A percentile compares a stretch with the other conserved stretches of the same genome.
Evolutionary conservation across 768 basidiomycete species (phyloP).

Genomic region (Tylopilus cervinicoccineus): DNA sequence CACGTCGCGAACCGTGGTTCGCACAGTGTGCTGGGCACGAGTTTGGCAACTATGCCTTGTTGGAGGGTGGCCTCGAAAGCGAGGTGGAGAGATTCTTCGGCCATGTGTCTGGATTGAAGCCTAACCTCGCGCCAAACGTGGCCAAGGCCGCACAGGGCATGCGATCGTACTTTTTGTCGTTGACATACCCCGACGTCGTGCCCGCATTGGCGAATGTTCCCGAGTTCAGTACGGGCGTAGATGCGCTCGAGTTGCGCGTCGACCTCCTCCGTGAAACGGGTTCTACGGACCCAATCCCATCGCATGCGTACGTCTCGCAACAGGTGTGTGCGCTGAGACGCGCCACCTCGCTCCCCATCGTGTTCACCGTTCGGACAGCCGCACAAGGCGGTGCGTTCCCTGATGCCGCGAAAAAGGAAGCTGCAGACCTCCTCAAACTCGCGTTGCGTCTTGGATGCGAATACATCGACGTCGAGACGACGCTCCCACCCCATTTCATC

Average conservation of each 20-base stretch:
- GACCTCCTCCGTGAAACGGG: constrained; percentile 70
- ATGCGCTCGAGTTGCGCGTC: constrained; percentile 92
- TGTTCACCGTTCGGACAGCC: constrained; percentile 86
- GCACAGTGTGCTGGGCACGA: constrained; percentile 75
- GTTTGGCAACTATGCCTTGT: constrained; percentile 70
- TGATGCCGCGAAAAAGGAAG: constrained; percentile 66
- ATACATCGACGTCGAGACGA: constrained; percentile 89
- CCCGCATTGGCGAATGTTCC: constrained; percentile 66
- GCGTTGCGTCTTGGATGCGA: constrained; percentile 84
- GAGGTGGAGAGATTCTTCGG: constrained; percentile 86
- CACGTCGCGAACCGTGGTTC: constrained; percentile 84
- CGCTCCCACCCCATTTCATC: constrained; percentile 62
- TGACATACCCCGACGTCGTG: constrained; percentile 87
- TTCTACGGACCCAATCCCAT: constrained; percentile 54
- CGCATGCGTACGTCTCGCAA: constrained; percentile 66
- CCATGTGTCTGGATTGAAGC: constrained; percentile 71
- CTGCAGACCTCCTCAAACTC: constrained; percentile 70
- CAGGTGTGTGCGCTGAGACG: constrained; percentile 81
- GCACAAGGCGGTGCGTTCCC: constrained; percentile 93
- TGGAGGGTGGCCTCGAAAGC: constrained; percentile 31
- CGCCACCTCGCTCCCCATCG: constrained; percentile 75
- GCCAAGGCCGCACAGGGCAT: constrained; percentile 34
- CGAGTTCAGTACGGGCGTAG: constrained; percentile 75
- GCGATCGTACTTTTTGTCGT: constrained; percentile 87
- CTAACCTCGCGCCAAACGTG: constrained; percentile 60